Conservation (phyloP, 2,329 filamentous ascomycete species). For the Aspergillus awamori region DNA sequence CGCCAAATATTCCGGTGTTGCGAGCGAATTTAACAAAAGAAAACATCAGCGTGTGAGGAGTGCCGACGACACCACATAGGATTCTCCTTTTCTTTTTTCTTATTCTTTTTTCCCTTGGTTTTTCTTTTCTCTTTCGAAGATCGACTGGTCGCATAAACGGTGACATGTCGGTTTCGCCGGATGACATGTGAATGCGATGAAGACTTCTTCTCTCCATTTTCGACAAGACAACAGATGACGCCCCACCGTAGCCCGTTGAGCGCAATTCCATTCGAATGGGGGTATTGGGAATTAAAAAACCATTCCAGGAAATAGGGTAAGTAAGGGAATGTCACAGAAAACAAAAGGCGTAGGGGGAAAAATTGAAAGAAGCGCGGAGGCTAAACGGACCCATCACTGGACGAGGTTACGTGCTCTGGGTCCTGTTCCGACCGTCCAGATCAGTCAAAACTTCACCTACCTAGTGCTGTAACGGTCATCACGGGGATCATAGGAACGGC, state of each 20-base stretch:
- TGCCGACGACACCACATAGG: slow-evolving; percentile 34
- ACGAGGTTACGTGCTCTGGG: slow-evolving; percentile 21
- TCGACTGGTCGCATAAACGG: slow-evolving; percentile 40
- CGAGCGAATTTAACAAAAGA: slow-evolving; percentile 44
- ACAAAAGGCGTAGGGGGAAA: slow-evolving; percentile 17
- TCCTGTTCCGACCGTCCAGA: slow-evolving; percentile 22
- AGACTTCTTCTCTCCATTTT: slow-evolving; percentile 32
- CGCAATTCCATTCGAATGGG: slow-evolving; percentile 34
- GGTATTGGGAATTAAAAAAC: slow-evolving; percentile 27
- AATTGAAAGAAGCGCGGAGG: slow-evolving; percentile 20
- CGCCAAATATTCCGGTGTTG: slow-evolving; percentile 45
- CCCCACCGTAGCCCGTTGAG: slow-evolving; percentile 41
- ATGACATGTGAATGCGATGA: slow-evolving; percentile 40
- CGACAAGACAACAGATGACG: slow-evolving; percentile 39
- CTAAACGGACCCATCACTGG: slow-evolving; percentile 23
- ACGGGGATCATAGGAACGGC: slow-evolving; percentile 44
- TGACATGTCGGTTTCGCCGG: slow-evolving; percentile 40
- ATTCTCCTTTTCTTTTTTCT: slow-evolving; percentile 25
- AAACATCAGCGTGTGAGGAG: slow-evolving; percentile 43
- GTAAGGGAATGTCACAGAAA: slow-evolving; percentile 27
- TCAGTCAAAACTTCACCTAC: slow-evolving; percentile 38
- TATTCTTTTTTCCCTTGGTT: slow-evolving; percentile 10
- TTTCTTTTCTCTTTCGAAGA: slow-evolving; percentile 15
- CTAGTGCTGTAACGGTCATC: slow-evolving; percentile 46
- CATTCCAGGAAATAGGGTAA: slow-evolving; percentile 39